These are phyloP conservation scores for Pontederia crassipes DNA, from an alignment of 176 grass and related monocot genomes.

Conservation along the genomic window DNA sequence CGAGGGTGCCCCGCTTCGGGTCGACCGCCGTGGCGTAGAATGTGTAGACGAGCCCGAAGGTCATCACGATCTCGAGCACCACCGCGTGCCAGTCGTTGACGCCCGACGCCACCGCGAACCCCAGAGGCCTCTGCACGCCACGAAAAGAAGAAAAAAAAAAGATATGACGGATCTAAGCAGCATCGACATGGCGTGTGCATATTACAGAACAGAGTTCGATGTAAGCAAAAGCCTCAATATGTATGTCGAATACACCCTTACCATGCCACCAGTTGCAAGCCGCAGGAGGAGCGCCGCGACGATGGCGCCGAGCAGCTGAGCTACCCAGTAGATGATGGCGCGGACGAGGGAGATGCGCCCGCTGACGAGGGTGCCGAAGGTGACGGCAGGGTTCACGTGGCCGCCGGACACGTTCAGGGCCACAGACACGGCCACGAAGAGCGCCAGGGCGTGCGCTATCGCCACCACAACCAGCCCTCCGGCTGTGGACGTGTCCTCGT, in stretches of 20 bases:
- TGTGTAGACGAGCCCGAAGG: conserved; percentile 69
- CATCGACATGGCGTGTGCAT: not conserved
- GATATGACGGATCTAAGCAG: not conserved
- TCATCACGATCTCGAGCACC: conserved; percentile 63
- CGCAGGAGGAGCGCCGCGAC: conserved; percentile 44
- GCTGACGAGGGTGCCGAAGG: conserved; percentile 65
- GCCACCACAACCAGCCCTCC: conserved; percentile 53
- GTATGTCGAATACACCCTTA: not conserved
- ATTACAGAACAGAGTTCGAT: not conserved
- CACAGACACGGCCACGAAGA: conserved; percentile 40
- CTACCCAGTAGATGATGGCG: conserved; percentile 55
- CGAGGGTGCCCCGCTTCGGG: conserved; percentile 17
- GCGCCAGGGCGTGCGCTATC: conserved; percentile 57
- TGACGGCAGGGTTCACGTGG: conserved; percentile 81
- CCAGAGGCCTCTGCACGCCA: conserved; percentile 47
- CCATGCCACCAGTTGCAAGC: conserved; percentile 60
- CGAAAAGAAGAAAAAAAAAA: not conserved
- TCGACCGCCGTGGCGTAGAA: conserved; percentile 62
- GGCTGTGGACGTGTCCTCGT: conserved; percentile 39
- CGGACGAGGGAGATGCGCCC: conserved; percentile 58
- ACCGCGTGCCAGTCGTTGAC: conserved; percentile 56
- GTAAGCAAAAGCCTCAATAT: not conserved
- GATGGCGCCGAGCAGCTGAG: conserved; percentile 76
- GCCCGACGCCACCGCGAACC: conserved; percentile 36
- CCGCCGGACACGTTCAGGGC: conserved; percentile 39